Evolutionary conservation across 768 basidiomycete species (phyloP), one percentile per base, ranked within the genome.

Genomic region (Serendipita indica): DNA sequence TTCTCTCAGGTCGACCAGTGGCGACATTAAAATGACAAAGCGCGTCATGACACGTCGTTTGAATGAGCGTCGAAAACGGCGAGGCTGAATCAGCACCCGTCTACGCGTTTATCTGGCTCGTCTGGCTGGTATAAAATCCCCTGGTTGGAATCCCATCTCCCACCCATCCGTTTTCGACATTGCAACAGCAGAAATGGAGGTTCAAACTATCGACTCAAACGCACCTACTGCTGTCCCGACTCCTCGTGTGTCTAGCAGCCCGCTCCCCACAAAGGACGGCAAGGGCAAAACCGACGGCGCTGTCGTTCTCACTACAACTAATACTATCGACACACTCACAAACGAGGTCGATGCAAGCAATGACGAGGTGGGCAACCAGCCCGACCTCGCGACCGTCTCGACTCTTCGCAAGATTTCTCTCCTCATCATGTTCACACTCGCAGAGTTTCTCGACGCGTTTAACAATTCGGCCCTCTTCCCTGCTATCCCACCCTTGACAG

Each of bases 391-490:
- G 10, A 13, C 13, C 7, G 49, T 32, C 22, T 70, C 67, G 33
- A 59, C 49, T 61, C 58, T 60, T 32, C 68, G 64, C 60, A 73
- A 67, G 65, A 58, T 57, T 2, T n/a, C 67, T 20, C 60, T 77
- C 16, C 65, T 78, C 1, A 32, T 62, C 12, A 60, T 74, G 13
- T 71, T 77, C 39, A 75, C 73, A 60, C 65, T 70, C 20, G 71
- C 74, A 12, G 69, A 73, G 54, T 76, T 74, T 62, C 63, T 76
- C 57, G 77, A 77, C 33, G 64, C 72, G 10, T 73, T 77, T 66
- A 73, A 72, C 63, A 74, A 72, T 60, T 69, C 72, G 16, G 68
- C 73, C 25, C 66, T 74, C 25, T 71, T 74, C 54, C 65, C 73
- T 6, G 73, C 71, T 10, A 69, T 76, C 52, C 73, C 74, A 18